Conservation (phyloP, 768 basidiomycete genomes). For the Hygrocybe coccinea region DNA sequence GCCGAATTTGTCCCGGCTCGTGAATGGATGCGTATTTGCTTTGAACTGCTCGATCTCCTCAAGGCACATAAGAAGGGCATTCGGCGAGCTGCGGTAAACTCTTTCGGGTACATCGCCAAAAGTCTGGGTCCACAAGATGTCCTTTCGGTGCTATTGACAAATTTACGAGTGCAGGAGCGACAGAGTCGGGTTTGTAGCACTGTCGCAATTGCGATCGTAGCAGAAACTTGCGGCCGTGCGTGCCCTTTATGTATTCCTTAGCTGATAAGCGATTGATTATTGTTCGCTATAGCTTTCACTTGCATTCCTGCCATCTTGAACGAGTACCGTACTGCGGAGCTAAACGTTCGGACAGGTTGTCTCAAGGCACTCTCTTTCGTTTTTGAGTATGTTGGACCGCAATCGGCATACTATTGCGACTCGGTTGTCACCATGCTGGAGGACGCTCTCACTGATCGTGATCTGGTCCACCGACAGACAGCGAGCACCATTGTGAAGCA, state of each 20-base stretch:
- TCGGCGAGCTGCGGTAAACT: slow-evolving; percentile 97
- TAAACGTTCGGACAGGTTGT: slow-evolving; percentile 98
- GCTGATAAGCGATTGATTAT: slow-evolving; percentile 5
- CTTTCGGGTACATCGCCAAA: slow-evolving; percentile 99
- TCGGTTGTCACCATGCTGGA: slow-evolving; percentile 98
- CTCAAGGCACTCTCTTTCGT: slow-evolving; percentile 97
- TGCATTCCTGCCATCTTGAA: slow-evolving; percentile 98
- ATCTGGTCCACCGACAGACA: slow-evolving; percentile 97
- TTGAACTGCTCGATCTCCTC: slow-evolving; percentile 91
- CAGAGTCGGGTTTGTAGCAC: slow-evolving; percentile 98
- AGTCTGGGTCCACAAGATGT: slow-evolving; percentile 99
- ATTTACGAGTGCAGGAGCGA: slow-evolving; percentile 96
- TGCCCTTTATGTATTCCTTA: slow-evolving; percentile 16
- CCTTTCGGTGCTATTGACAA: slow-evolving; percentile 89
- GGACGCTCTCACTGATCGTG: slow-evolving; percentile 95
- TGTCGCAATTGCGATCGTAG: slow-evolving; percentile 94
- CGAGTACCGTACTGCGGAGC: slow-evolving; percentile 96
- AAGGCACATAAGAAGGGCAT: slow-evolving; percentile 99
- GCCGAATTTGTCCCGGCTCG: slow-evolving; percentile 97
- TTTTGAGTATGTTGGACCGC: slow-evolving; percentile 97
- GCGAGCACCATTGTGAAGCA: slow-evolving; percentile 99
- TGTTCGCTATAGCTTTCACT: slow-evolving; percentile 66
- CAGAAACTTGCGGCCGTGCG: slow-evolving; percentile 83
- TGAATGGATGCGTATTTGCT: slow-evolving; percentile 99
- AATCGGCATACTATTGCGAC: slow-evolving; percentile 94